Conservation (phyloP, 1,284 basidiomycete genomes). For the Ganoderma resinaceum region DNA sequence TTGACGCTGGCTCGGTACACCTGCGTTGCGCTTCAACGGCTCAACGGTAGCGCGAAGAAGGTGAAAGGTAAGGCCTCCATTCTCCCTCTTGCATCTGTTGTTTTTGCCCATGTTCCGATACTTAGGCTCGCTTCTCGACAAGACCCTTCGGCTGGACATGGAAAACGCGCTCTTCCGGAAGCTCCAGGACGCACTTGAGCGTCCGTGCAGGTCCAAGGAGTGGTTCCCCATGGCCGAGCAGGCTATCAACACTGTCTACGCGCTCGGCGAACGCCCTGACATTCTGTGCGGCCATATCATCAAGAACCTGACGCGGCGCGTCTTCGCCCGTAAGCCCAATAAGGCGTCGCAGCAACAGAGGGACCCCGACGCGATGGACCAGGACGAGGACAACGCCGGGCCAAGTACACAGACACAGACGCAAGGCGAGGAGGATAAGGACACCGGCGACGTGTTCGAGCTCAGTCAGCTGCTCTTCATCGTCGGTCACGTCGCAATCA, state of each 20-base stretch:
- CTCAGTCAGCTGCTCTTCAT: constrained; percentile 93
- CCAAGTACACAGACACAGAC: constrained; percentile 14
- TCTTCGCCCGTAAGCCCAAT: constrained; percentile 54
- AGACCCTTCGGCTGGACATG: constrained; percentile 89
- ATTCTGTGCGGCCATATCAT: constrained; percentile 84
- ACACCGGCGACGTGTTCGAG: constrained; percentile 82
- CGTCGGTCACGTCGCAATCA: constrained; percentile 96
- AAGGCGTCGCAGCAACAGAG: constrained; percentile 34
- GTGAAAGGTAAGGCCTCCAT: constrained; percentile 76
- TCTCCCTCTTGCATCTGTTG: not conserved
- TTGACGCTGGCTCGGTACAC: constrained; percentile 92
- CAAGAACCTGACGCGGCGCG: constrained; percentile 78
- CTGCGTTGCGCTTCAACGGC: constrained; percentile 90
- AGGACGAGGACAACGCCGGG: constrained; percentile 46
- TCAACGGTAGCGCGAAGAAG: constrained; percentile 96
- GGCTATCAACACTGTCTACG: constrained; percentile 95
- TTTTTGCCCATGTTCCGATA: not conserved
- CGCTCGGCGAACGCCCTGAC: constrained; percentile 94
- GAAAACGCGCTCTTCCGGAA: constrained; percentile 87
- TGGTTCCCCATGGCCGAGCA: constrained; percentile 98
- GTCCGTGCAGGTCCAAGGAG: constrained; percentile 83
- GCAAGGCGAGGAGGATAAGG: constrained; percentile 47
- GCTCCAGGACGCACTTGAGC: constrained; percentile 80
- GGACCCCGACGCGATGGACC: constrained; percentile 60
- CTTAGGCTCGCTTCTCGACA: constrained; percentile 86